Base-by-base conservation (phyloP, 805 yeast genomes). In the Limtongia smithiae region DNA sequence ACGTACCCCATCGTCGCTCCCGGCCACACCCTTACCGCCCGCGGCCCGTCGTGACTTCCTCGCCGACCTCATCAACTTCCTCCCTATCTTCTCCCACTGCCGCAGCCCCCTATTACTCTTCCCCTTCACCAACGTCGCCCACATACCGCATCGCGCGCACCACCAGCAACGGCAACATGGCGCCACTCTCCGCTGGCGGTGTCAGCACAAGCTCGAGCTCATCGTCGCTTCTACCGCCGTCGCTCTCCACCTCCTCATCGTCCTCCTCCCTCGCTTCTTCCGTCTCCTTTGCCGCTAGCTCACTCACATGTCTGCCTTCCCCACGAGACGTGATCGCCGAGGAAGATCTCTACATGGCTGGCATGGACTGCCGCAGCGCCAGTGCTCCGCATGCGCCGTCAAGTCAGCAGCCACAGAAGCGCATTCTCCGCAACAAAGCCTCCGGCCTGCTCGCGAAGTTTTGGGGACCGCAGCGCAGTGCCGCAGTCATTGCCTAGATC, bases 361-460 rank as follows among this genome's bases (percentile, higher is more conserved):
- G 12, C 11, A 20, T 43, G 20, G 17, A 12, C 15, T 22, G n/a
- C 15, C 32, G 36, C 17, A 17, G 31, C 22, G 37, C 41, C 35
- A 38, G 40, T 27, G 44, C 34, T 18, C 28, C 32, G 21, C 37
- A 43, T 38, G 31, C 37, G 21, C 32, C 39, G 41, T 22, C 36
- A 17, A 44, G 43, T 2, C 46, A 48, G 34, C 44, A 37, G 28
- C 18, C 47, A 14, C 44, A 43, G 18, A 52, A 52, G 46, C 31
- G 30, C 20, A 7, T 44, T 36, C 45, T 44, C 14, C 42, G 37
- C 22, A 46, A 47, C 25, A 45, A 38, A 37, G 58, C 58, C 7
- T 38, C 58, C 7, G 58, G 54, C 20, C 30, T 54, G 24, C 52
- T 54, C 42, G 58, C 58, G 12, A 54, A 51, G 48, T 54, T 54